These are phyloP conservation scores for Saccharomyces hybrid DNA, from an alignment of 1,139 yeast species.

Conservation along the genomic window DNA sequence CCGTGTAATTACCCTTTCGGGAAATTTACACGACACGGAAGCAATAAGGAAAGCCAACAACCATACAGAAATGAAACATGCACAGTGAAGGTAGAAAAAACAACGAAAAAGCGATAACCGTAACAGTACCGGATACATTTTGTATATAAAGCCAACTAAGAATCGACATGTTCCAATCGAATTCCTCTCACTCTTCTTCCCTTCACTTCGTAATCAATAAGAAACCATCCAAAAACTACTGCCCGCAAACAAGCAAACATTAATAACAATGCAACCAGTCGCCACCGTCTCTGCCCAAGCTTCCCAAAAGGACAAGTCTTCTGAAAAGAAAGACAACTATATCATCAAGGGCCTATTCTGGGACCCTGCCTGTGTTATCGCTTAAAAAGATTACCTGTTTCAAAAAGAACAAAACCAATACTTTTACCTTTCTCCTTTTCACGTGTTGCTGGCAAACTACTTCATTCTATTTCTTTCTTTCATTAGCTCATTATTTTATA, in stretches of 20 bases:
- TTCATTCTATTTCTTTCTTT: not conserved
- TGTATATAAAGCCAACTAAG: not conserved
- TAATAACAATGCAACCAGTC: slow-evolving; percentile 24
- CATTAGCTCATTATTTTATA: not conserved
- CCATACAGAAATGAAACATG: not conserved
- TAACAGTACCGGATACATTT: not conserved
- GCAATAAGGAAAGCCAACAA: not conserved
- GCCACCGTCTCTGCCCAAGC: slow-evolving; percentile 16
- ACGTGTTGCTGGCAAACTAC: not conserved
- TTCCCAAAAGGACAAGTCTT: slow-evolving; percentile 22
- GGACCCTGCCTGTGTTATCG: slow-evolving; percentile 28
- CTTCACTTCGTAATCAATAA: not conserved
- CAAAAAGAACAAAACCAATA: not conserved
- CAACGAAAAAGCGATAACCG: not conserved
- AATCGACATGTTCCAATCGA: not conserved
- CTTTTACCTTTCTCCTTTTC: not conserved
- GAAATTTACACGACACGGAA: not conserved
- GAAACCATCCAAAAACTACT: not conserved
- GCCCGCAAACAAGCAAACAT: not conserved
- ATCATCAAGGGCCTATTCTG: slow-evolving; percentile 22
- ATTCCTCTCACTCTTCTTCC: not conserved
- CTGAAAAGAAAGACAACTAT: slow-evolving; percentile 30
- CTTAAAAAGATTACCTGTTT: slow-evolving; percentile 6
- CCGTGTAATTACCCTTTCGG: not conserved
- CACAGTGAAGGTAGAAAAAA: not conserved